Evolutionary conservation across 305 asterid genomes (phyloP).

Genomic region (Rubia tinctorum): DNA sequence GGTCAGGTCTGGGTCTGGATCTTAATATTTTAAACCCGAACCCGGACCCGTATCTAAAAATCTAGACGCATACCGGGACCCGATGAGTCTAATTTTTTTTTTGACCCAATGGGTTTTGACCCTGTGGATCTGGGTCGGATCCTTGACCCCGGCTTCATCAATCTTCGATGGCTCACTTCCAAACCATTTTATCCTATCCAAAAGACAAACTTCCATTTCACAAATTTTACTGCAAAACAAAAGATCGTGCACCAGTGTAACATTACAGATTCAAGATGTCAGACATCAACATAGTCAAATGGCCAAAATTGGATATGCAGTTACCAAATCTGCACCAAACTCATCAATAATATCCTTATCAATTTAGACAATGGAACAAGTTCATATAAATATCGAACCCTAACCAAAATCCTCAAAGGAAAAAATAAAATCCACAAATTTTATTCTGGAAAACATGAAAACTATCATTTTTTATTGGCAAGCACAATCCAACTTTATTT

Average conservation of each 20-base stretch:
- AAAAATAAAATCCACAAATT: constrained; percentile 16
- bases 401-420: neutral
- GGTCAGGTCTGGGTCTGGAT: no score
- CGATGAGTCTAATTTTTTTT: no score
- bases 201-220: constrained; percentile 24
- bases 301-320: constrained; percentile 19
- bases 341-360: neutral
- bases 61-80: no score
- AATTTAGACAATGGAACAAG: no score
- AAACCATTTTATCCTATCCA: constrained; percentile 23
- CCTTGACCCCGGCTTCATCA: no score
- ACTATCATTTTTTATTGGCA: constrained; percentile 2
- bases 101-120: no score
- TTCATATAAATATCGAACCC: no score
- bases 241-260: neutral
- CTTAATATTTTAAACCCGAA: no score
- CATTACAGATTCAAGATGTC: neutral
- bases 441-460: neutral
- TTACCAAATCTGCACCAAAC: constrained; percentile 17
- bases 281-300: constrained; percentile 13
- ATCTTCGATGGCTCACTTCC: constrained; percentile 36
- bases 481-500: constrained; percentile 5
- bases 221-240: constrained; percentile 15
- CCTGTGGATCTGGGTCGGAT: no score
- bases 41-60: no score